Evolutionary conservation across 768 basidiomycete genomes (phyloP).

Genomic region (Xerocomus potaroensis): DNA sequence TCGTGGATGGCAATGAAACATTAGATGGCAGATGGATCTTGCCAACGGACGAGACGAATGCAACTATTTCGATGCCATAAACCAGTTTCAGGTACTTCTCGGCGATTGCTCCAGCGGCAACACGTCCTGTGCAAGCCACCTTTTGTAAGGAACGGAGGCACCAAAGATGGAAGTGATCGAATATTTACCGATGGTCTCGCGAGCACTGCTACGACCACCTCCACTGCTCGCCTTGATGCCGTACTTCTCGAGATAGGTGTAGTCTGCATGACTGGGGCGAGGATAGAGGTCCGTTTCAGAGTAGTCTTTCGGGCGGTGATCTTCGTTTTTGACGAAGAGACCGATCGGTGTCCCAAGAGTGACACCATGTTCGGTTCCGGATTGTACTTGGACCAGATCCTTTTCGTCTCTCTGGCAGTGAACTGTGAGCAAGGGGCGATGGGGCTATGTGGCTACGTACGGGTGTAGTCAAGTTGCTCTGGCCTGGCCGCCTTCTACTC

Average conservation of each 20-base stretch:
- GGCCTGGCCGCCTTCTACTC: constrained; percentile 88
- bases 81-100: constrained; percentile 89
- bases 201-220: constrained; percentile 90
- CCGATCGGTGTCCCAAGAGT: constrained; percentile 98
- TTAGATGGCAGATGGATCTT: constrained; percentile 76
- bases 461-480: constrained; percentile 94
- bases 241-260: constrained; percentile 96
- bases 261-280: constrained; percentile 95
- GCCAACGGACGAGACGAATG: constrained; percentile 95
- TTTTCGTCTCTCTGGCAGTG: constrained; percentile 86
- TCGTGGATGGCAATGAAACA: constrained; percentile 38
- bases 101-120: constrained; percentile 97
- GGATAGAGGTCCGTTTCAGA: constrained; percentile 98
- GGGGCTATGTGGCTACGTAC: constrained; percentile 42
- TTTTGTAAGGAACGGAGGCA: constrained; percentile 3
- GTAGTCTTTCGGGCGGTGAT: constrained; percentile 97
- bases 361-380: constrained; percentile 88
- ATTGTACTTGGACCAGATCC: constrained; percentile 90
- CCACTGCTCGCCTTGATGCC: constrained; percentile 96
- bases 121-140: constrained; percentile 59
- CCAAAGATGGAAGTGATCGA: constrained; percentile 1
- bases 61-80: constrained; percentile 91
- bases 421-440: neutral
- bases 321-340: constrained; percentile 95
- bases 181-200: constrained; percentile 91